Evolutionary conservation across 768 basidiomycete species (phyloP), one percentile per base, ranked within the genome.

Genomic region (Leucocoprinus leucothites): DNA sequence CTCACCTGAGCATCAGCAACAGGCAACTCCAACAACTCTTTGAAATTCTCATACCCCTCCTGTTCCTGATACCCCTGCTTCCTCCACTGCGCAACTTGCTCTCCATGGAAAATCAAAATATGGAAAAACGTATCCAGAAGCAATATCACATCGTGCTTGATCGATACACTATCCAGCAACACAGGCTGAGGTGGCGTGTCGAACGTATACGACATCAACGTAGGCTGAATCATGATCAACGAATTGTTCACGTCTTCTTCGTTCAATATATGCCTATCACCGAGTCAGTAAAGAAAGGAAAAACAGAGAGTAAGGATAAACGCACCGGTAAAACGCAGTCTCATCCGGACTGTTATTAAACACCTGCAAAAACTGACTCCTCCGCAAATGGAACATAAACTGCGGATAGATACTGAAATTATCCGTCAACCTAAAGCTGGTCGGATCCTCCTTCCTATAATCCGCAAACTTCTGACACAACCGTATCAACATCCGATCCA

Each of bases 331-430:
- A 79, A 96, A 98, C 13, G 95, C 97, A 18, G 95, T 98, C 76
- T 99, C 97, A 69, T 99, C 97, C 7, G 97, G 97, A 79, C 93
- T 95, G 78, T 98, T 99, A 72, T 98, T 98, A 74, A 98, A 98
- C 52, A 98, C 95, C 72, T 99, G 97, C 68, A 99, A 77, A 78
- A 99, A 98, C 73, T 98, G 96, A 80, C 91, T 94, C 68, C 97
- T 78, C 57, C 96, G 81, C 58, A 99, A 72, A 73, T 99, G 97
- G 86, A 98, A 99, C 97, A 98, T 99, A 78, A 99, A 99, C 67
- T 98, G 97, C 14, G 97, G 97, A 70, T 99, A 99, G 64, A 99
- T 98, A 68, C 91, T 91, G 73, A 99, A 98, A 71, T 97, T 97
- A 68, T 97, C 94, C 53, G 85, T 79, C 60, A 99, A 77, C 62